These are phyloP conservation scores for Trichoderma simmonsii DNA, from an alignment of 2,329 filamentous ascomycete species.

Conservation along the genomic window DNA sequence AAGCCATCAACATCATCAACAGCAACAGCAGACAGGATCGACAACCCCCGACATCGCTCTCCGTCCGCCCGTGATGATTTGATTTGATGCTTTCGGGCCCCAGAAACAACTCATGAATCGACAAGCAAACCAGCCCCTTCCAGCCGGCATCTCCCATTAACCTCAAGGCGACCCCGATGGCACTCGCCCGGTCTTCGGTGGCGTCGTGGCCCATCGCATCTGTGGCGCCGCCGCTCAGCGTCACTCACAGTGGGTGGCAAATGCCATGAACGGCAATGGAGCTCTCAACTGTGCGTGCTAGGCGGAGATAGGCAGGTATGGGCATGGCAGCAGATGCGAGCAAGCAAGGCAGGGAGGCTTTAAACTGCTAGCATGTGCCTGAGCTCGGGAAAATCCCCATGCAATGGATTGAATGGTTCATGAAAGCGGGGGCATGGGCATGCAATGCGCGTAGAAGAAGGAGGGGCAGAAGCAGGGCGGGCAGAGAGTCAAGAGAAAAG, in stretches of 20 bases:
- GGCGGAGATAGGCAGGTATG: slow-evolving; percentile 3
- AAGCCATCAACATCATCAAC: not conserved
- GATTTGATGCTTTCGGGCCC: not conserved
- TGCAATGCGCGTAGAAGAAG: slow-evolving; percentile 3
- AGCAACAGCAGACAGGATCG: not conserved
- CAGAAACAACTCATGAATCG: not conserved
- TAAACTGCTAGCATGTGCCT: not conserved
- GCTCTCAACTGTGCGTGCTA: slow-evolving; percentile 9
- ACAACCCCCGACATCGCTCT: slow-evolving; percentile 1
- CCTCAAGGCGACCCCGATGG: slow-evolving; percentile 9
- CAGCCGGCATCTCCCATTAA: not conserved
- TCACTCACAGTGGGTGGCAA: slow-evolving; percentile 10
- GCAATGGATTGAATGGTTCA: slow-evolving; percentile 4
- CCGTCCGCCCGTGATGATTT: not conserved
- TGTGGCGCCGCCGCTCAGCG: slow-evolving; percentile 16
- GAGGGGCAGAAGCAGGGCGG: slow-evolving; percentile 10
- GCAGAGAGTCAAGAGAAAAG: not conserved
- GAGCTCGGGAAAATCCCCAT: slow-evolving; percentile 1
- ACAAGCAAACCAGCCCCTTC: not conserved
- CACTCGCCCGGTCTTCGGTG: slow-evolving; percentile 2
- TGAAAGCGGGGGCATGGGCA: slow-evolving; percentile 8
- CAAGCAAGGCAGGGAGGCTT: not conserved
- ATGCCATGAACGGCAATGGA: not conserved
- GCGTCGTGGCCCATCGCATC: not conserved
- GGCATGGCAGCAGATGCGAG: not conserved